phyloP scores from a whole-genome alignment of 805 yeast genomes.

The Metschnikowia cubensis region DNA sequence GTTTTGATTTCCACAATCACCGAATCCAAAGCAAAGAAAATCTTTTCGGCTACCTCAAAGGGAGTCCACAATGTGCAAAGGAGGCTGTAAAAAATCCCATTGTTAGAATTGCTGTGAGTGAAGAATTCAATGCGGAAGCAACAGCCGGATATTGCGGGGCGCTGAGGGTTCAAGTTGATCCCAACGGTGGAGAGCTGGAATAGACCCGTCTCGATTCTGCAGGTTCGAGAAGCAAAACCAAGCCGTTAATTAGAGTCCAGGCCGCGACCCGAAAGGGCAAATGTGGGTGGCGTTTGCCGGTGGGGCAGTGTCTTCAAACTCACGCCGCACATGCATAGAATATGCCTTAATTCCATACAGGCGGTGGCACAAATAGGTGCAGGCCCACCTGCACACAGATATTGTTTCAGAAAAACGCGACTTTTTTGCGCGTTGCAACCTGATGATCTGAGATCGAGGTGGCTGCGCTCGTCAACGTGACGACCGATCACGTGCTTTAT shows the following conservation, averaged over 20 bases:
- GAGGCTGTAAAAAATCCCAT: not conserved
- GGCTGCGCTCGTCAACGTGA: not conserved
- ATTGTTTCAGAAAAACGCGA: slow-evolving; percentile 1
- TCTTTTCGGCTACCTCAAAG: no score
- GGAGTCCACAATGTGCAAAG: not conserved
- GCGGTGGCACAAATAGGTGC: not conserved
- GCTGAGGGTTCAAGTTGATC: not conserved
- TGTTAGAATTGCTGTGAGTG: not conserved
- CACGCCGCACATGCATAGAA: slow-evolving; percentile 3
- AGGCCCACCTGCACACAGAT: not conserved
- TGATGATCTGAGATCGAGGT: not conserved
- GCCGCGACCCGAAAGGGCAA: not conserved
- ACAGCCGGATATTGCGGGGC: no score
- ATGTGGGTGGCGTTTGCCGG: not conserved
- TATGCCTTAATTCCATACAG: not conserved
- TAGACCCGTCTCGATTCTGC: not conserved
- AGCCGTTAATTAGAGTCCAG: not conserved
- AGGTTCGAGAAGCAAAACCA: not conserved
- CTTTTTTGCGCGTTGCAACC: slow-evolving; percentile 1
- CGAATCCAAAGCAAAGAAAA: no score
- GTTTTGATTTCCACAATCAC: no score
- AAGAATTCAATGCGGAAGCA: not conserved
- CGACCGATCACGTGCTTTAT: not conserved
- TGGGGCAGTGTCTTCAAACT: not conserved
- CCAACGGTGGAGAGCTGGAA: not conserved